Conservation (phyloP, 495 filamentous ascomycete species). For the Haplographium delicatum region DNA sequence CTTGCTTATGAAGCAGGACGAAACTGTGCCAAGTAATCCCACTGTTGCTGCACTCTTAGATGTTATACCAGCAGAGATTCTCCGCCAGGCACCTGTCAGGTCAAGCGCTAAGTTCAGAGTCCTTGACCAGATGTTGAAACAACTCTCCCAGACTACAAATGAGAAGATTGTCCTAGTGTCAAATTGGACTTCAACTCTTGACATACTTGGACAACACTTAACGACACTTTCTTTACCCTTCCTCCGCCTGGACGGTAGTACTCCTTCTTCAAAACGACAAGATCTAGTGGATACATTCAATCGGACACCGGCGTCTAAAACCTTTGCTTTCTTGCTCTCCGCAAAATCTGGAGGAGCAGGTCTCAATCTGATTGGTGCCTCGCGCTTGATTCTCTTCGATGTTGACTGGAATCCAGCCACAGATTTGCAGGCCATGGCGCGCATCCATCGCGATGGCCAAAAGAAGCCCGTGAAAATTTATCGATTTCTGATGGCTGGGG, state of each 20-base stretch:
- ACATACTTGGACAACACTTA: conserved; percentile 61
- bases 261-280: conserved; percentile 64
- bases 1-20: conserved; percentile 44
- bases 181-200: conserved; percentile 75
- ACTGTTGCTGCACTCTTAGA: conserved; percentile 47
- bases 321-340: conserved; percentile 74
- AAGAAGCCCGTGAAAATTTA: conserved; percentile 69
- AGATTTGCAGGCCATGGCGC: conserved; percentile 80
- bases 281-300: conserved; percentile 76
- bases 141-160: conserved; percentile 51
- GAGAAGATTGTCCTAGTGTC: conserved; percentile 81
- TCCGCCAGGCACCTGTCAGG: conserved; percentile 51
- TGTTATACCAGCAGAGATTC: conserved; percentile 51
- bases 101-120: conserved; percentile 68
- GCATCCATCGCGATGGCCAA: conserved; percentile 76
- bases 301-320: conserved; percentile 45
- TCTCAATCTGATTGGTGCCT: conserved; percentile 74
- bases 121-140: conserved; percentile 62
- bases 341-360: conserved; percentile 74
- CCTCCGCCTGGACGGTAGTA: conserved; percentile 70
- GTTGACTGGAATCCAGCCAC: conserved; percentile 82
- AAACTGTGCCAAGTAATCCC: conserved; percentile 30
- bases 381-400: conserved; percentile 71
- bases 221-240: conserved; percentile 57
- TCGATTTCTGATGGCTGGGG: conserved; percentile 65